Evolutionary conservation across 495 filamentous ascomycete genomes (phyloP).

Genomic region (Trichoderma virens): DNA sequence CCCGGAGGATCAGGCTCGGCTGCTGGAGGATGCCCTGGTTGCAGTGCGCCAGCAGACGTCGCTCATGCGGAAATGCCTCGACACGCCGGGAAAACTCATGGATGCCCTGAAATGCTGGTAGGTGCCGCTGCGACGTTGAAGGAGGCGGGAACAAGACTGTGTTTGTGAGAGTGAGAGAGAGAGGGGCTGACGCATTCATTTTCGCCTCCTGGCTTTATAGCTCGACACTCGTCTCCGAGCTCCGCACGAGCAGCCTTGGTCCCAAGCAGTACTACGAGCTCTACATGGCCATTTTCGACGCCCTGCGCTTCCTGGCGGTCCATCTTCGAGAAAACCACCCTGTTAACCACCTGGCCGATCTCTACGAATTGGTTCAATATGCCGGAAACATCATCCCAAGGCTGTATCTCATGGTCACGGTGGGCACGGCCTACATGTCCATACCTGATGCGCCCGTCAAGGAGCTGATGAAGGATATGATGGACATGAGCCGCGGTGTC

Average conservation of each 20-base stretch:
- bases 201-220: slow-evolving; percentile 42
- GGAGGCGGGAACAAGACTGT: neutral
- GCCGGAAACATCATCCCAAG: slow-evolving; percentile 96
- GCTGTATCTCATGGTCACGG: slow-evolving; percentile 96
- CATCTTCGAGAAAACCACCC: slow-evolving; percentile 97
- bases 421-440: slow-evolving; percentile 97
- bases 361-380: slow-evolving; percentile 98
- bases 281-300: slow-evolving; percentile 99
- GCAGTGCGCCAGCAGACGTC: slow-evolving; percentile 93
- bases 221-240: slow-evolving; percentile 93
- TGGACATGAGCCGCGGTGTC: slow-evolving; percentile 98
- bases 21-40: slow-evolving; percentile 93
- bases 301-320: slow-evolving; percentile 88
- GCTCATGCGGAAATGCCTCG: slow-evolving; percentile 94
- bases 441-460: slow-evolving; percentile 98
- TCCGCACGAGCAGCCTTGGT: slow-evolving; percentile 88
- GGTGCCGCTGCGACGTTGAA: slow-evolving; percentile 18
- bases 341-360: slow-evolving; percentile 92
- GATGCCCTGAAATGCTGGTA: slow-evolving; percentile 99
- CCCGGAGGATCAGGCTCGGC: slow-evolving; percentile 83
- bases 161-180: neutral
- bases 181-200: slow-evolving; percentile 16
- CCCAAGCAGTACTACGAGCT: slow-evolving; percentile 99
- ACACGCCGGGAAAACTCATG: slow-evolving; percentile 98
- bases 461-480: slow-evolving; percentile 99